Percentiles rank a stretch among this genome's conserved stretches.
Evolutionary conservation across 2,329 filamentous ascomycete genomes (phyloP).

Genomic region (Colletotrichum australisinense): DNA sequence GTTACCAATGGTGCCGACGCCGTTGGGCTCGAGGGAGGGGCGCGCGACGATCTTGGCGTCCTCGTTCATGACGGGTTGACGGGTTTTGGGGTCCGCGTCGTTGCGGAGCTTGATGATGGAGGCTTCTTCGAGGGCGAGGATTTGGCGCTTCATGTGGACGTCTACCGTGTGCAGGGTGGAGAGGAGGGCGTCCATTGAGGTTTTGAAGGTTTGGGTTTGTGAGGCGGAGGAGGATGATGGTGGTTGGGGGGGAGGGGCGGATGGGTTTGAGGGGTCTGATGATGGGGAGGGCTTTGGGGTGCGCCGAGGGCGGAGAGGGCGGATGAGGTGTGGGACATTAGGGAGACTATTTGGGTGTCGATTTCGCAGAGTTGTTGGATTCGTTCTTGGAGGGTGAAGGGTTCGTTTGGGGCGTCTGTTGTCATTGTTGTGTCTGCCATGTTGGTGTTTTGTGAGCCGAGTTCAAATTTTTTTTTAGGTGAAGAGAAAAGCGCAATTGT

Average conservation of each 20-base stretch:
- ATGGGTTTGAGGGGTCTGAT: slow-evolving; percentile 59
- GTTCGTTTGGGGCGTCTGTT: slow-evolving; percentile 49
- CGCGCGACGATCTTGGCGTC: slow-evolving; percentile 40
- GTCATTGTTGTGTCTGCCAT: slow-evolving; percentile 34
- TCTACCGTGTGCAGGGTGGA: slow-evolving; percentile 79
- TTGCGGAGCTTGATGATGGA: slow-evolving; percentile 71
- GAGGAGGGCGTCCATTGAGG: slow-evolving; percentile 75
- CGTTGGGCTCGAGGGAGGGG: slow-evolving; percentile 63
- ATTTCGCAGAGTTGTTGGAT: slow-evolving; percentile 85
- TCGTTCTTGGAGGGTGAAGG: slow-evolving; percentile 81
- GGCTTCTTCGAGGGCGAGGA: slow-evolving; percentile 85
- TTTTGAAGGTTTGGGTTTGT: slow-evolving; percentile 60
- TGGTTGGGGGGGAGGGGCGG: slow-evolving; percentile 64
- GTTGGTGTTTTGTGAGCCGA: neutral
- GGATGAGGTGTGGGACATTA: slow-evolving; percentile 57
- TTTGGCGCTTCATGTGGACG: slow-evolving; percentile 79
- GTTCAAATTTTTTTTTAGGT: no score
- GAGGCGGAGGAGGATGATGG: slow-evolving; percentile 54
- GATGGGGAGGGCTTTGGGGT: slow-evolving; percentile 50
- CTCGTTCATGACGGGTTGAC: slow-evolving; percentile 39
- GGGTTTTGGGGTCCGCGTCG: slow-evolving; percentile 38
- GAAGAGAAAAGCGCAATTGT: no score
- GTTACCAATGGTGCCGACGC: slow-evolving; percentile 64
- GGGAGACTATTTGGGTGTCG: slow-evolving; percentile 67
- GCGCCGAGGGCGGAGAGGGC: slow-evolving; percentile 54